Evolutionary conservation across 371 early-diverging fungal genomes (phyloP).

Genomic region (Cladochytrium tenue): DNA sequence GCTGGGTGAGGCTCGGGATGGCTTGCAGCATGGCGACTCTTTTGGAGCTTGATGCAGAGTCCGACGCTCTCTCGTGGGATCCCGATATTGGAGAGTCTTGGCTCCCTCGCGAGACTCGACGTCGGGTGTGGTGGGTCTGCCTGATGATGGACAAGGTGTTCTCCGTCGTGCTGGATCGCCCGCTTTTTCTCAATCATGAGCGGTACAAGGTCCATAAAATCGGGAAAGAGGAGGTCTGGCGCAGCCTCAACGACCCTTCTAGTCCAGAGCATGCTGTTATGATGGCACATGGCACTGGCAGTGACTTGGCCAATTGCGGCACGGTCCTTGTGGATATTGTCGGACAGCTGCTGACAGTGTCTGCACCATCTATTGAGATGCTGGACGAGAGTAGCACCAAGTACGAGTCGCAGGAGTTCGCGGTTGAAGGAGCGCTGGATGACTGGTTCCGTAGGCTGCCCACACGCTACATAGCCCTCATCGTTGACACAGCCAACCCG

Average conservation of each 20-base stretch:
- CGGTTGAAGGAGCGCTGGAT: background rate
- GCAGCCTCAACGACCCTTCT: no score
- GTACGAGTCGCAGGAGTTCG: background rate
- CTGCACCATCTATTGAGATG: no score
- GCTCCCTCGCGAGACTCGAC: background rate
- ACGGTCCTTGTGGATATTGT: no score
- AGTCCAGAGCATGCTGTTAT: no score
- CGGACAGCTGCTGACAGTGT: no score
- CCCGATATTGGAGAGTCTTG: background rate
- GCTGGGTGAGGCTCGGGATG: background rate
- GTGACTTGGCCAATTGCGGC: no score
- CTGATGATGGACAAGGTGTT: background rate
- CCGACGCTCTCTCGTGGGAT: background rate
- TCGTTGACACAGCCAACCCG: background rate
- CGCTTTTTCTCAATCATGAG: background rate
- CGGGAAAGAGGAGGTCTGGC: background rate
- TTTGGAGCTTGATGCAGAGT: background rate
- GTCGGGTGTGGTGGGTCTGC: background rate
- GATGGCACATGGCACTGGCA: no score
- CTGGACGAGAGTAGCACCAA: background rate
- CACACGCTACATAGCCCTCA: background rate
- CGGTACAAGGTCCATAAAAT: background rate
- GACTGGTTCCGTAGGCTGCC: background rate
- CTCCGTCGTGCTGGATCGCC: background rate
- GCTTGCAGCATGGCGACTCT: background rate